Evolutionary conservation across 139 green algal species (phyloP), one percentile per base, ranked within the genome.

Genomic region (Zygnema circumcarinatum): DNA sequence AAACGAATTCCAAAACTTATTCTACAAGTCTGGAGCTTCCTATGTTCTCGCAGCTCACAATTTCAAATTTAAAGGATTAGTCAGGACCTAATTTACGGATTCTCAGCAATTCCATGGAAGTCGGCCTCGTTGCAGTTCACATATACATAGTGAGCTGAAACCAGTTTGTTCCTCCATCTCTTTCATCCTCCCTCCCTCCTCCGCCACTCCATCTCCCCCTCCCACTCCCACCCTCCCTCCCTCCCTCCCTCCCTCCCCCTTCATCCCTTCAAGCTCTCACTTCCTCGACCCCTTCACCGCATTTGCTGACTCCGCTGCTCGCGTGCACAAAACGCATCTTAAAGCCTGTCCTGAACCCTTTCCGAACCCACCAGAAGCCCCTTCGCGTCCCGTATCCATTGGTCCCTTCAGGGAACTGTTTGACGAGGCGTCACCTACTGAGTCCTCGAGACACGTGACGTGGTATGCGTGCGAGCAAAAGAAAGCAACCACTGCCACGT

Each of bases 391-490:
- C 56, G 3, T 78, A 11, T 47, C 69, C 7, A 78, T 72, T n/a
- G 56, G 29, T n/a, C 56, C 56, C 56, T 72, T 72, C n/a, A 29
- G 29, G 56, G 29, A 72, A 72, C 29, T n/a, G 56, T 35, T 35
- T 35, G 56, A 35, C 29, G 56, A 78, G 11, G 16, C 16, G 16
- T 41, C 39, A 25, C 69, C 36, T 41, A 25, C 36, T 16, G 47
- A 62, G 76, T 86, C 74, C 2, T 56, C 38, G 31, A 91, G 82
- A 47, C 87, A 91, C 1, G 40, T 68, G 25, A 86, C 33, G 53
- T 91, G 87, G 54, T 91, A 91, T 2, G 87, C 40, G 38, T 91
- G 87, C 31, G 33, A 40, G 54, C 89, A 92, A 41, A 75, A 92
- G 79, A 92, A 92, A n/a, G 76, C 80, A 2, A 89, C 82, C 20